Evolutionary conservation across 495 filamentous ascomycete genomes (phyloP).

Genomic region (Pyronema domesticum): DNA sequence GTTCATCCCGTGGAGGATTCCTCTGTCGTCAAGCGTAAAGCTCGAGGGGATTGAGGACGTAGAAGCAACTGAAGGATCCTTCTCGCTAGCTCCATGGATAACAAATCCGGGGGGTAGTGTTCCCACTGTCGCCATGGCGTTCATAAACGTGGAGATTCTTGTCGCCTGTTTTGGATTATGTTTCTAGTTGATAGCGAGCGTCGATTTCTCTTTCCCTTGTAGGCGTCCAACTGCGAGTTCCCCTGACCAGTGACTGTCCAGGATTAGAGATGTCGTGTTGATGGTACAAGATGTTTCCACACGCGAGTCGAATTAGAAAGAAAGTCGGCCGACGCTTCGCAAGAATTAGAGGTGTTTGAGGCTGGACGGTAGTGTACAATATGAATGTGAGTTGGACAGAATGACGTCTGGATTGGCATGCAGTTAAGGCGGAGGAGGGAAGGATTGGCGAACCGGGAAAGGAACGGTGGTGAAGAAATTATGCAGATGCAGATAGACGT

Average conservation of each 20-base stretch:
- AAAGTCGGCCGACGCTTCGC: no score
- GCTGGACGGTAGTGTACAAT: not conserved
- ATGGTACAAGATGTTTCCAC: not conserved
- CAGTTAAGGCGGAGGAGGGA: not conserved
- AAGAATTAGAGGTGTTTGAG: not conserved
- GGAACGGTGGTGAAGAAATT: not conserved
- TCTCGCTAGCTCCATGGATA: conserved; percentile 32
- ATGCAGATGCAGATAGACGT: not conserved
- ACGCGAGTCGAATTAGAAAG: no score
- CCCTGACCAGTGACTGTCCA: not conserved
- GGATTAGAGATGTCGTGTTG: not conserved
- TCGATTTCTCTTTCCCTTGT: not conserved
- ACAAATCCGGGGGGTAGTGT: not conserved
- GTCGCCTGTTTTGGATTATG: not conserved
- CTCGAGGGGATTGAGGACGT: conserved; percentile 55
- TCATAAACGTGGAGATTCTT: not conserved
- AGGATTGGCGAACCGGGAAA: not conserved
- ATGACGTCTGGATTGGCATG: not conserved
- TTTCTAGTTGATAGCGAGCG: not conserved
- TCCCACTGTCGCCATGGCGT: not conserved
- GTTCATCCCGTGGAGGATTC: conserved; percentile 46
- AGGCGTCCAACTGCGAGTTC: not conserved
- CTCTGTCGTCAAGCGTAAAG: conserved; percentile 48
- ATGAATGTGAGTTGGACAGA: not conserved
- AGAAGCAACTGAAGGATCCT: conserved; percentile 61